A percentile compares a stretch with the other conserved stretches of the same genome.
These are phyloP conservation scores for Zymoseptoria passerinii DNA, from an alignment of 2,329 filamentous ascomycete genomes.

Conservation along the genomic window DNA sequence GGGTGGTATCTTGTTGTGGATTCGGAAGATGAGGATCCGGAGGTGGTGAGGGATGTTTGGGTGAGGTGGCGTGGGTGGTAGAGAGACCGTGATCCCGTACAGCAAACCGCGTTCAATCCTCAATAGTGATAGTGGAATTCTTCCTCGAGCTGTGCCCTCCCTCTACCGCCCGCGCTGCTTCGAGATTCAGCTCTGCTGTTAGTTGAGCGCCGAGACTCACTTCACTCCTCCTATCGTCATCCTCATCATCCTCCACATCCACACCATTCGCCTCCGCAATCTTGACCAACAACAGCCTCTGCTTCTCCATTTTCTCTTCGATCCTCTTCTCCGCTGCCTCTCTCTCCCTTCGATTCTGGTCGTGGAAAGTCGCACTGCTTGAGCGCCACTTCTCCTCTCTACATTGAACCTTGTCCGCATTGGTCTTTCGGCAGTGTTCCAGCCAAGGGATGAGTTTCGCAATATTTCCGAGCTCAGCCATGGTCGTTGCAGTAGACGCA, in stretches of 20 bases:
- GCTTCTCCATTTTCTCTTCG: constrained; percentile 27
- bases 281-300: constrained; percentile 23
- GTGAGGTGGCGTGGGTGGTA: constrained; percentile 62
- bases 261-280: constrained; percentile 21
- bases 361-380: constrained; percentile 34
- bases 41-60: constrained; percentile 65
- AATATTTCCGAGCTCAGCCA: constrained; percentile 24
- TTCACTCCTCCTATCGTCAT: constrained; percentile 14
- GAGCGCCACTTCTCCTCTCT: constrained; percentile 36
- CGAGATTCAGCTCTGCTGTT: constrained; percentile 21
- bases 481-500: constrained; percentile 17
- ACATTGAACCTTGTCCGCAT: constrained; percentile 28
- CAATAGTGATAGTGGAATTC: constrained; percentile 10
- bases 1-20: constrained; percentile 69
- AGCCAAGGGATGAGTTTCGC: constrained; percentile 32
- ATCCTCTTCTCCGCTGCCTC: constrained; percentile 30
- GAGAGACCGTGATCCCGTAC: constrained; percentile 1
- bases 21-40: constrained; percentile 48
- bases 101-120: constrained; percentile 10
- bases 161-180: constrained; percentile 14
- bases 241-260: constrained; percentile 12
- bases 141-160: background rate
- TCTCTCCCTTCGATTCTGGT: constrained; percentile 29
- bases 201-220: constrained; percentile 22
- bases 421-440: constrained; percentile 32